Evolutionary conservation across 2,329 filamentous ascomycete genomes (phyloP).

Genomic region (Aspergillus niger): DNA sequence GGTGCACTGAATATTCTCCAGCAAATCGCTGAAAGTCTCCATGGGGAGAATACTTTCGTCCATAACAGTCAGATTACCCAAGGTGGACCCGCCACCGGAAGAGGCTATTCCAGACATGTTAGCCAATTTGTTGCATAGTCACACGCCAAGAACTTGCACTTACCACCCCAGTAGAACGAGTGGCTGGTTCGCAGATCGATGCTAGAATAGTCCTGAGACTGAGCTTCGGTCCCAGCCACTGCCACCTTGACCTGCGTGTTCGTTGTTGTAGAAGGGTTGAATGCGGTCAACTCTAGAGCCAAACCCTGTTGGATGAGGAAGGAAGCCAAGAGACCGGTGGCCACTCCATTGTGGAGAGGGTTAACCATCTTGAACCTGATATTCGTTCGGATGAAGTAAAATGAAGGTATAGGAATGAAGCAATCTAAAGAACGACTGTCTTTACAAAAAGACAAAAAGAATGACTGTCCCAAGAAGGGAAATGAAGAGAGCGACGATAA

Average conservation of each 20-base stretch:
- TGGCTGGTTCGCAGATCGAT: constrained; percentile 21
- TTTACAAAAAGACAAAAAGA: constrained; percentile 3
- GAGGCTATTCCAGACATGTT: constrained; percentile 10
- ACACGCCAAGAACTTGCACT: neutral
- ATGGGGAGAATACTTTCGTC: constrained; percentile 23
- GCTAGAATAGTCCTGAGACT: constrained; percentile 5
- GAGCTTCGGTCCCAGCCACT: constrained; percentile 3
- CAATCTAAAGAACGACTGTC: neutral
- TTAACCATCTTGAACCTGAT: constrained; percentile 18
- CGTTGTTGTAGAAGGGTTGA: constrained; percentile 10
- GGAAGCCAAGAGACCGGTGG: constrained; percentile 17
- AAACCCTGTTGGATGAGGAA: constrained; percentile 16
- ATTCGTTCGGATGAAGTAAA: neutral
- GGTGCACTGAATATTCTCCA: constrained; percentile 21
- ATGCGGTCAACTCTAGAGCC: constrained; percentile 20
- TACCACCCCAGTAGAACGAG: constrained; percentile 25
- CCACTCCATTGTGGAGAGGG: constrained; percentile 17
- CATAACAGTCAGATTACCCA: constrained; percentile 24
- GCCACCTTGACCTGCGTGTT: constrained; percentile 1
- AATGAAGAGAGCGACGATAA: neutral
- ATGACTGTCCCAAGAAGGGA: neutral
- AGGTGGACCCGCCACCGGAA: constrained; percentile 17
- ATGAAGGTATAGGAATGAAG: neutral
- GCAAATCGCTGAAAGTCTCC: constrained; percentile 19
- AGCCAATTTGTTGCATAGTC: neutral